Base-by-base conservation (phyloP, 371 early-diverging fungal species). In the Actinomortierella wolfii region DNA sequence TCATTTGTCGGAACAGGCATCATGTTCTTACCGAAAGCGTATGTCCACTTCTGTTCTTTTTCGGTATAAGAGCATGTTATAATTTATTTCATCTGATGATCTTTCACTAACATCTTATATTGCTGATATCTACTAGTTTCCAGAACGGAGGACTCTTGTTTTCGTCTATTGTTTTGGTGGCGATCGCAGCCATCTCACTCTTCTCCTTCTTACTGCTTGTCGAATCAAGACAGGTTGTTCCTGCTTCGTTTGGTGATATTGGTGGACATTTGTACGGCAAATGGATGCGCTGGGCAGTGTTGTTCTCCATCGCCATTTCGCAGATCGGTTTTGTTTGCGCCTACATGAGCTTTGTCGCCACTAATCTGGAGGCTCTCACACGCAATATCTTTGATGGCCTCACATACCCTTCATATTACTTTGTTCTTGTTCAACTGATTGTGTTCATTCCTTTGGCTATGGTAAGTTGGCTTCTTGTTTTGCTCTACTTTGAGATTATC, bases 1-100 rank as follows among this genome's bases (percentile, higher is more conserved):
- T 91, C 93, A 1, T 94, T 94, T 82, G 90, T 94, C 28, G 93
- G 92, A 6, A 94, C 92, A 9, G 93, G 93, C 23, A 90, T 94
- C 57, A 86, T 94, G 84, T 93, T 94, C 76, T 71, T 94, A 57
- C 88, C 89, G 1, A 86, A 81, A 75, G 85, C 86, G 82, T 87
- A 83, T 73, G 81, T 64, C 3, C 50, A 9, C 7, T 40, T 34
- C 20, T n/a, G 43, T 23, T 46, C 13, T 44, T 54, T 4, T 44
- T 54, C 40, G 11, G 13, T 15, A 13, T 9, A 15, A 2, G 20
- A 26, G 15, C 41, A 43, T 21, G 25, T 25, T 44, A 26, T 14
- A 17, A 26, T 48, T 21, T 9, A 47, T 20, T 28, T 28, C 26
- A n/a, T 25, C 29, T 51, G 13, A 3, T 43, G 49, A 34, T 11